Evolutionary conservation across 2,329 filamentous ascomycete genomes (phyloP).

Genomic region (Simplicillium aogashimaense): DNA sequence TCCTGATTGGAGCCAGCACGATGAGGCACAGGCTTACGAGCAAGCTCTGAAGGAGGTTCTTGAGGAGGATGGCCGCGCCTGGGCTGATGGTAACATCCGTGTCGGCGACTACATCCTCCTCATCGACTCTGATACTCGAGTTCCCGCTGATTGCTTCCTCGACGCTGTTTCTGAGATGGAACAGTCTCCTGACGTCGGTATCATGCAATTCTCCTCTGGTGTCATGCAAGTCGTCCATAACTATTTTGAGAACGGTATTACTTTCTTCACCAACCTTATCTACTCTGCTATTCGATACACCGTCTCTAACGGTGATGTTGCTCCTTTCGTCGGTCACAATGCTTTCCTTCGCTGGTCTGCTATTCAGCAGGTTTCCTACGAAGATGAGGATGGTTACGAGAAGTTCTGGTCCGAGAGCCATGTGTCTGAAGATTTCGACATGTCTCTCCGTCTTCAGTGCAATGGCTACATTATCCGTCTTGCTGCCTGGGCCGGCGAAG

Average conservation of each 20-base stretch:
- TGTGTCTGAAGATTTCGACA: slow-evolving; percentile 75
- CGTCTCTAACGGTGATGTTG: slow-evolving; percentile 68
- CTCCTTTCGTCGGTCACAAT: slow-evolving; percentile 75
- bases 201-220: slow-evolving; percentile 68
- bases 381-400: slow-evolving; percentile 60
- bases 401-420: slow-evolving; percentile 77
- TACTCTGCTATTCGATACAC: slow-evolving; percentile 70
- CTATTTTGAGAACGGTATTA: slow-evolving; percentile 63
- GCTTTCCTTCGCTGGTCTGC: slow-evolving; percentile 68
- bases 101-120: slow-evolving; percentile 71
- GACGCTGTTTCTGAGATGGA: slow-evolving; percentile 79
- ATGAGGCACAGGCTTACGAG: slow-evolving; percentile 59
- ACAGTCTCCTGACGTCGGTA: slow-evolving; percentile 66
- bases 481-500: slow-evolving; percentile 63
- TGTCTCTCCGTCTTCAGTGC: slow-evolving; percentile 67
- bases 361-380: slow-evolving; percentile 62
- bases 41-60: slow-evolving; percentile 55
- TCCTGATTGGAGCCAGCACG: slow-evolving; percentile 55
- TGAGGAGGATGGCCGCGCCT: slow-evolving; percentile 57
- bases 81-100: slow-evolving; percentile 79
- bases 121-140: slow-evolving; percentile 72
- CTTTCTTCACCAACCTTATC: slow-evolving; percentile 64
- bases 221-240: slow-evolving; percentile 72
- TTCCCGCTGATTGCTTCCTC: slow-evolving; percentile 66
- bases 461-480: slow-evolving; percentile 64